Evolutionary conservation across 768 basidiomycete species (phyloP).

Genomic region (Imleria badia): DNA sequence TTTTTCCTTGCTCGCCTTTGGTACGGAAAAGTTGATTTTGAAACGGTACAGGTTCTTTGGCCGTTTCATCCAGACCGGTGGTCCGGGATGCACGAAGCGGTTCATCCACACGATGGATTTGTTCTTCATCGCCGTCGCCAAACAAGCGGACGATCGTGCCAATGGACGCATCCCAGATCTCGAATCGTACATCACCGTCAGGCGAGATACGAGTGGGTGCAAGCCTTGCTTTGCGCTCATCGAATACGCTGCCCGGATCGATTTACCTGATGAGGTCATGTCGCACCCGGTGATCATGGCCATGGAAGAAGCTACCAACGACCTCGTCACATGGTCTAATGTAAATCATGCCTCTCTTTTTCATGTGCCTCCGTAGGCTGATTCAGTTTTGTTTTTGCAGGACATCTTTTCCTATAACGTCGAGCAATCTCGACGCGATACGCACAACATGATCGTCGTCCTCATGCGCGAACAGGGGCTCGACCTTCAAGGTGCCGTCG

Average conservation of each 20-base stretch:
- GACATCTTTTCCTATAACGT: conserved; percentile 77
- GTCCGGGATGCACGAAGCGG: conserved; percentile 40
- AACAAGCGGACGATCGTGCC: conserved; percentile 44
- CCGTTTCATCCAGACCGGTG: conserved; percentile 38
- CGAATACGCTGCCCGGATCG: conserved; percentile 53
- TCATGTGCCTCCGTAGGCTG: background rate
- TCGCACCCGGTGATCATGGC: conserved; percentile 48
- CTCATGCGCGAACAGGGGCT: conserved; percentile 61
- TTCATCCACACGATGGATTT: conserved; percentile 42
- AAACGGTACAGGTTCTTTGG: conserved; percentile 34
- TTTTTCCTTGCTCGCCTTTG: background rate
- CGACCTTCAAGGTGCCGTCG: conserved; percentile 59
- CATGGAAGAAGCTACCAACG: conserved; percentile 48
- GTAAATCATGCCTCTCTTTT: conserved; percentile 19
- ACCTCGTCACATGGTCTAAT: conserved; percentile 52
- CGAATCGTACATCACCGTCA: conserved; percentile 51
- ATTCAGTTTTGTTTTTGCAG: conserved; percentile 37
- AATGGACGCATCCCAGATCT: conserved; percentile 40
- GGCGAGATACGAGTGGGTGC: conserved; percentile 54
- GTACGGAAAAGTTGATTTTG: background rate
- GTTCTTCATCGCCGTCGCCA: conserved; percentile 43
- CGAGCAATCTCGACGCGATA: conserved; percentile 67
- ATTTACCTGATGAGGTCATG: conserved; percentile 54
- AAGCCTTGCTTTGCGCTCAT: conserved; percentile 51
- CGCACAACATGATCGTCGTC: conserved; percentile 72